These are phyloP conservation scores for Chytriomyces confervae DNA, from an alignment of 192 early-diverging fungal genomes.

Conservation along the genomic window DNA sequence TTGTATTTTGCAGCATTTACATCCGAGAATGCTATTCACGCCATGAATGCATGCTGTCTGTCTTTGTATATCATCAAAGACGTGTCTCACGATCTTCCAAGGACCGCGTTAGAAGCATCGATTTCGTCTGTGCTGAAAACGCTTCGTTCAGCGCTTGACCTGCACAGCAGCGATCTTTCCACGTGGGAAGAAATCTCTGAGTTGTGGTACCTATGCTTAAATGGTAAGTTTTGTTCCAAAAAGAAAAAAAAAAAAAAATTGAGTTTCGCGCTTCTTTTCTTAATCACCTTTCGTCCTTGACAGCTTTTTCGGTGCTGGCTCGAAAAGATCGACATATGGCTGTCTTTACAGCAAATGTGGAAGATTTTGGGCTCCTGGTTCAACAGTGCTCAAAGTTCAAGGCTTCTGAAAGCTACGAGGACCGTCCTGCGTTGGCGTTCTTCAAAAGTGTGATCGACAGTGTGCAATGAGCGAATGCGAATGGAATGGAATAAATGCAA, in stretches of 20 bases:
- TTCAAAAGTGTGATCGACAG: background rate
- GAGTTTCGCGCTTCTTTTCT: background rate
- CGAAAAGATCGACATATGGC: background rate
- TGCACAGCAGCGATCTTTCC: background rate
- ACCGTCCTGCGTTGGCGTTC: background rate
- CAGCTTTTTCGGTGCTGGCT: background rate
- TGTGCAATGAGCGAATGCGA: too few species aligned
- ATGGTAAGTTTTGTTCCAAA: background rate
- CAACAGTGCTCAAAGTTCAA: background rate
- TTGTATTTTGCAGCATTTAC: background rate
- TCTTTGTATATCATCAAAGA: constrained; percentile 15
- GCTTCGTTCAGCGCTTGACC: background rate
- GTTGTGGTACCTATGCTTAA: constrained; percentile 22
- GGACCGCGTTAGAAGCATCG: background rate
- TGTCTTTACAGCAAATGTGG: background rate
- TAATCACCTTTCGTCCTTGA: background rate
- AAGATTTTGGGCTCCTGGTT: background rate
- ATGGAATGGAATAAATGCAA: too few species aligned
- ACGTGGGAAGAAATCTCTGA: constrained; percentile 22
- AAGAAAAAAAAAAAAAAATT: background rate
- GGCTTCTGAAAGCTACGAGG: background rate
- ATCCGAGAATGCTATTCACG: constrained; percentile 4
- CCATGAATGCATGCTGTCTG: constrained; percentile 25
- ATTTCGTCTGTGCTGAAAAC: background rate
- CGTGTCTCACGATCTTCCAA: background rate